Base-by-base conservation (phyloP, 106 monocot species). In the Chionographis japonica region DNA sequence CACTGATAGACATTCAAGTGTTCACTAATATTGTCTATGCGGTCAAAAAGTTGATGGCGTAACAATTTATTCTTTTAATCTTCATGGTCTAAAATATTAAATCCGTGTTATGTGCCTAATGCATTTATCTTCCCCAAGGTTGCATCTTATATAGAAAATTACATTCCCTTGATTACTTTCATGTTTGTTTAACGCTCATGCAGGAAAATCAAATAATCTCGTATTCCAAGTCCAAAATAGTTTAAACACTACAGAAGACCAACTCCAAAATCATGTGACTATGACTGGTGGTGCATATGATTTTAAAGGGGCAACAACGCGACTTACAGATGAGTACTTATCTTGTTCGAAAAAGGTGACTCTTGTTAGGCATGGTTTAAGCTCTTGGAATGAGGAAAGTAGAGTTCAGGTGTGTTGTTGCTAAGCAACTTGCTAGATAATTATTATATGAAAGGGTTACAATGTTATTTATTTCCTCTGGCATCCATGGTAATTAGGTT, bases 251-350 rank as follows among this genome's bases (percentile, higher is more conserved):
- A 49, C 76, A 6, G 72, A 75, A 59, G 73, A 68, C 11, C 72
- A 63, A 71, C 18, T 61, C 68, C 74, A 73, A 18, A 76, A 35
- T 58, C 51, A 53, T 60, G 56, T 69, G 43, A 68, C 76, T 6
- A 61, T 80, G 72, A 91, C 90, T 18, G 90, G 86, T 42, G 77
- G 87, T 12, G 84, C 86, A 62, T 91, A 81, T 73, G 84, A 84
- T 60, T 91, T 91, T 58, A 75, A 64, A 73, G 86, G 90, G 40
- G 84, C 90, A 16, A 90, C 86, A 12, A 84, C 60, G 37, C 77
- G 84, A 50, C 73, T 91, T 42, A 76, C 73, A 35, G 56, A 67
- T 60, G 76, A 77, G 63, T 53, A 69, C 39, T 37, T 87, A 12
- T 66, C 84, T 68, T 81, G 63, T 56, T 54, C 86, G 0, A 91